Percentiles rank a stretch among this genome's conserved stretches.
These are phyloP conservation scores for Daedaleopsis sinensis DNA, from an alignment of 768 basidiomycete genomes.

Conservation along the genomic window DNA sequence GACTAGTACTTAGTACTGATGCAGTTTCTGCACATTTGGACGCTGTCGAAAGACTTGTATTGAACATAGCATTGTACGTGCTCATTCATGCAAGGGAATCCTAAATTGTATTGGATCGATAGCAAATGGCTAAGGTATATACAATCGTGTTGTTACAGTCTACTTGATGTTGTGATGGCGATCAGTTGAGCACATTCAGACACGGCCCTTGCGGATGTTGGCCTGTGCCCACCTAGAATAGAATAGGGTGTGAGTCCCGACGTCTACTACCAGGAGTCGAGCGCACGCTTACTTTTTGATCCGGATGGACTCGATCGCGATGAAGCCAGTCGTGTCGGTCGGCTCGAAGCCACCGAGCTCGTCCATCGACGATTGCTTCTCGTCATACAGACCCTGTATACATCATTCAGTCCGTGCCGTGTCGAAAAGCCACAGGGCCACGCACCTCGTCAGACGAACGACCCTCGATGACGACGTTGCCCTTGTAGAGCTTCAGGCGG, in stretches of 20 bases:
- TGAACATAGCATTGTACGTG: no score
- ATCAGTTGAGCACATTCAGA: neutral
- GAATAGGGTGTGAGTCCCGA: conserved; percentile 1
- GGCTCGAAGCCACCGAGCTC: conserved; percentile 98
- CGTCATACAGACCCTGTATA: conserved; percentile 87
- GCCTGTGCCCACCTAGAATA: conserved; percentile 79
- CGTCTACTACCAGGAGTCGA: conserved; percentile 4
- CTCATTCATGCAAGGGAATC: neutral
- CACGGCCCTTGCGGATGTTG: conserved; percentile 76
- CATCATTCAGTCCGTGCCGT: neutral
- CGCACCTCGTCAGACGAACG: conserved; percentile 83
- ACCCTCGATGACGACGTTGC: conserved; percentile 93
- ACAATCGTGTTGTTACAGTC: neutral
- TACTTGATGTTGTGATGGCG: neutral
- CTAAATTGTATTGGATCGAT: neutral
- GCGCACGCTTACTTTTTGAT: conserved; percentile 83
- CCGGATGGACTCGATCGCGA: conserved; percentile 95
- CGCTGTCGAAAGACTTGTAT: no score
- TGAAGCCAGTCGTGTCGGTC: conserved; percentile 93
- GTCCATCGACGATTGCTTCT: conserved; percentile 96
- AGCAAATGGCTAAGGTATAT: neutral
- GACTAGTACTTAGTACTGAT: no score
- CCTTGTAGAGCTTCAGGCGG: conserved; percentile 91
- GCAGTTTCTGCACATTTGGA: no score
- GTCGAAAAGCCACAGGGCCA: neutral